Percentiles rank a stretch among this genome's conserved stretches.
Conservation (phyloP, 2,329 filamentous ascomycete species). For the Ophiostoma sp. region DNA sequence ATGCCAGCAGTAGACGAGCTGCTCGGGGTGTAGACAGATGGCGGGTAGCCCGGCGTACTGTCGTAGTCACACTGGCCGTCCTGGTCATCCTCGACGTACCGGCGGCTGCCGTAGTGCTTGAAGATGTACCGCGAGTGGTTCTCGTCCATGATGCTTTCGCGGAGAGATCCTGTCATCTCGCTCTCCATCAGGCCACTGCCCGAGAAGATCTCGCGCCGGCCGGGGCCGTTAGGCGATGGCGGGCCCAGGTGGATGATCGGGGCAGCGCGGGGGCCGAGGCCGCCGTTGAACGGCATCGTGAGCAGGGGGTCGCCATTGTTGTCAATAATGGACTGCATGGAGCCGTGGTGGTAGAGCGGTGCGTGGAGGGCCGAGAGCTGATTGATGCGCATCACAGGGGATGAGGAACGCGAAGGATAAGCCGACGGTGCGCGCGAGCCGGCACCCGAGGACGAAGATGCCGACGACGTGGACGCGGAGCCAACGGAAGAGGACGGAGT, state of each 20-base stretch:
- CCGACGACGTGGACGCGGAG: background rate
- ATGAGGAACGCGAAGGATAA: background rate
- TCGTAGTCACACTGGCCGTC: background rate
- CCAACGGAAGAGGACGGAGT: background rate
- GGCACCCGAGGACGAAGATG: background rate
- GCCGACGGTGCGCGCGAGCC: background rate
- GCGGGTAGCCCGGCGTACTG: background rate
- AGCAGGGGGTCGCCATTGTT: constrained; percentile 14
- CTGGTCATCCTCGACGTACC: background rate
- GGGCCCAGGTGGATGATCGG: constrained; percentile 13
- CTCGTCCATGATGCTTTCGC: constrained; percentile 18
- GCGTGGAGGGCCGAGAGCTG: constrained; percentile 13
- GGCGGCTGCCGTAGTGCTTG: constrained; percentile 20
- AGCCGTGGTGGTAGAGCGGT: constrained; percentile 12
- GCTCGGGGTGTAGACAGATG: background rate
- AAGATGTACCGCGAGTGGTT: constrained; percentile 19
- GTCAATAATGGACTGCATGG: constrained; percentile 10
- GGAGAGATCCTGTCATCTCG: constrained; percentile 22
- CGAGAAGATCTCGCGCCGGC: background rate
- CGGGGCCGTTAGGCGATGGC: background rate
- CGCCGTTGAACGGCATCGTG: constrained; percentile 23
- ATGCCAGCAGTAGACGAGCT: background rate
- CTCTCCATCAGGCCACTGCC: constrained; percentile 8
- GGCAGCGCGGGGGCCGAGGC: constrained; percentile 18
- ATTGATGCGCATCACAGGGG: constrained; percentile 13